Base-by-base conservation (phyloP, 805 yeast genomes). In the Yamadazyma tumulicola region DNA sequence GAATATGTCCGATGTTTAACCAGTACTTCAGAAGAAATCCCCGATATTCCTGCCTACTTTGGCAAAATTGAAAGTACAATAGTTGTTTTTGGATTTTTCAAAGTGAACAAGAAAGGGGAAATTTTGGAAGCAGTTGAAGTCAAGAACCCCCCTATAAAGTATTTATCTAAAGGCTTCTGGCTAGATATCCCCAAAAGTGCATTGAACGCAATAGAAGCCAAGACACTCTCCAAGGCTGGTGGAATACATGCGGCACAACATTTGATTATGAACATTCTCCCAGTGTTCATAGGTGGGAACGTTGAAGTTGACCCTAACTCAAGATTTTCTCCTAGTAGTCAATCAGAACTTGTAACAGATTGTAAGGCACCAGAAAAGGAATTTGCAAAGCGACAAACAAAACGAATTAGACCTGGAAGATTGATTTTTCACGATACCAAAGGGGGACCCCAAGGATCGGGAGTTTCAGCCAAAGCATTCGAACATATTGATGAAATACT, bases 311-410 rank as follows among this genome's bases (percentile, higher is more conserved):
- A 56, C 24, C 62, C 66, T 0, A 57, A 61, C 34, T 57, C 52
- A 8, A 46, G 56, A 19, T 59, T 52, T 34, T 38, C 37, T 12
- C 34, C 32, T 13, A 54, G 64, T 1, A 52, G 37, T 24, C 65
- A 61, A 26, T 46, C 67, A 2, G 98, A 93, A 47, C 71, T 93
- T 10, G 75, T 75, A 29, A 86, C 97, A 0, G 99, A 93, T 57
- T 93, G 99, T 58, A 93, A 93, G 51, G 97, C 97, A 0, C 97
- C 98, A 0, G 95, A 88, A 45, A 93, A 93, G 49, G 99, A 93
- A 53, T 85, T 91, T 67, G 85, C 96, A 1, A 71, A 72, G 31
- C 60, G 87, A 19, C 84, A 84, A 50, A 73, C 91, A 0, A 57
- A 59, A 12, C 64, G 98, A 26, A 75, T 74, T 37, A 63, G 99